Conservation (phyloP, 1,139 yeast species). For the Pichia norvegensis region DNA sequence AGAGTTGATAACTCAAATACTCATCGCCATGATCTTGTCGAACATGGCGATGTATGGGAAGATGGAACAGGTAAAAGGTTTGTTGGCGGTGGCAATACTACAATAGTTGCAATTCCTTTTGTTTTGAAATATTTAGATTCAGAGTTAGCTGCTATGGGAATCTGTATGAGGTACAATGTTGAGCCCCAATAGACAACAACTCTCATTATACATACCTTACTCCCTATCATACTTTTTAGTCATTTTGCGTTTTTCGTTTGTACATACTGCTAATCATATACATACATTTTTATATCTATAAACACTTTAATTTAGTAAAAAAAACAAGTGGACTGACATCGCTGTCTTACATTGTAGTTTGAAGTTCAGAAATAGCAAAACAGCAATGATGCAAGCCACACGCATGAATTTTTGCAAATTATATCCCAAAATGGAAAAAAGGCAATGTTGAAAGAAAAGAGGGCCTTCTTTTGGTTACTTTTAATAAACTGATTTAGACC, state of each 20-base stretch:
- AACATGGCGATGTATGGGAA: constrained; percentile 88
- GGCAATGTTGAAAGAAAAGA: not conserved
- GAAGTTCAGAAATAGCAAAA: too few species aligned
- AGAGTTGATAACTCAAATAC: constrained; percentile 41
- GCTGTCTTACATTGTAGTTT: too few species aligned
- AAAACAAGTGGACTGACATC: too few species aligned
- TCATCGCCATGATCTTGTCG: constrained; percentile 29
- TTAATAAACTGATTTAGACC: not conserved
- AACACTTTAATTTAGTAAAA: too few species aligned
- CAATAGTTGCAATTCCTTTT: constrained; percentile 94
- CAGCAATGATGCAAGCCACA: too few species aligned
- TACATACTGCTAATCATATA: not conserved
- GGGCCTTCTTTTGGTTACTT: not conserved
- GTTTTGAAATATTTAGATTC: constrained; percentile 92
- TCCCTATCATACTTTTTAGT: not conserved
- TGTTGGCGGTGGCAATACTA: constrained; percentile 85
- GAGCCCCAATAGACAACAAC: constrained; percentile 39
- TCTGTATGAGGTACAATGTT: constrained; percentile 80
- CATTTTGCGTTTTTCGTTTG: not conserved
- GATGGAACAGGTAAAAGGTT: constrained; percentile 91
- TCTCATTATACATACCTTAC: not conserved
- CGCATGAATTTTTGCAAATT: not conserved
- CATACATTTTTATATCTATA: not conserved
- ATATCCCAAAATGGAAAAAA: not conserved
- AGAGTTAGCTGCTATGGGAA: constrained; percentile 97